Percentiles rank a stretch among this genome's conserved stretches.
Evolutionary conservation across 768 basidiomycete genomes (phyloP).

Genomic region (Auricularia heimuer): DNA sequence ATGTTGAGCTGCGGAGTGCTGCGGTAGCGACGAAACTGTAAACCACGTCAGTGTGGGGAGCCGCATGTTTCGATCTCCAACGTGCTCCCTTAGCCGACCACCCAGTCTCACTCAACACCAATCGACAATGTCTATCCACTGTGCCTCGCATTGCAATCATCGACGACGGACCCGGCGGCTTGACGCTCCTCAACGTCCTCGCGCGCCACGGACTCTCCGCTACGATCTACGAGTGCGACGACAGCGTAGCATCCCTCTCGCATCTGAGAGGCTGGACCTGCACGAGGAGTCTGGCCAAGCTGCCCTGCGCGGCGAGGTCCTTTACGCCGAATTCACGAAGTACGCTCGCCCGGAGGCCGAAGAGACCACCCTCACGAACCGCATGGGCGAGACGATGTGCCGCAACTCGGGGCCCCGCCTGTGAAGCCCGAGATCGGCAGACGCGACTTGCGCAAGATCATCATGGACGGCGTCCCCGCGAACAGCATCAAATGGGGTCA

Average conservation of each 20-base stretch:
- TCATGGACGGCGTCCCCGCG: too few species aligned
- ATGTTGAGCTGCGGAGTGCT: too few species aligned
- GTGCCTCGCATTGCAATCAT: constrained; percentile 12
- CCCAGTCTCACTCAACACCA: too few species aligned
- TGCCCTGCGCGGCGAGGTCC: constrained; percentile 14
- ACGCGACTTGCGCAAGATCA: too few species aligned
- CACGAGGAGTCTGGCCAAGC: constrained; percentile 11
- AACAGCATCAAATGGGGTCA: too few species aligned
- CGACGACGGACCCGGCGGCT: constrained; percentile 21
- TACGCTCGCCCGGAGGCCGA: constrained; percentile 14
- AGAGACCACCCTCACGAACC: constrained; percentile 14
- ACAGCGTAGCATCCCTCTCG: constrained; percentile 5
- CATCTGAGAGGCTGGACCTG: constrained; percentile 21
- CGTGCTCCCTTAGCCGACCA: too few species aligned
- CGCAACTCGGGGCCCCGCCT: too few species aligned
- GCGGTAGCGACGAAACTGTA: too few species aligned
- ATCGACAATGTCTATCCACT: too few species aligned
- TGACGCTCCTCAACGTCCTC: constrained; percentile 19
- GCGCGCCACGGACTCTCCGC: constrained; percentile 13
- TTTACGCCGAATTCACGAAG: constrained; percentile 15
- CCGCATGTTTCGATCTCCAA: too few species aligned
- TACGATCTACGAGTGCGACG: constrained; percentile 18
- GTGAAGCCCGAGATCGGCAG: too few species aligned
- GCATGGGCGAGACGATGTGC: background rate
- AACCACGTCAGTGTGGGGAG: too few species aligned